phyloP scores from a whole-genome alignment of 805 yeast genomes.

The Lipomyces kockii region DNA sequence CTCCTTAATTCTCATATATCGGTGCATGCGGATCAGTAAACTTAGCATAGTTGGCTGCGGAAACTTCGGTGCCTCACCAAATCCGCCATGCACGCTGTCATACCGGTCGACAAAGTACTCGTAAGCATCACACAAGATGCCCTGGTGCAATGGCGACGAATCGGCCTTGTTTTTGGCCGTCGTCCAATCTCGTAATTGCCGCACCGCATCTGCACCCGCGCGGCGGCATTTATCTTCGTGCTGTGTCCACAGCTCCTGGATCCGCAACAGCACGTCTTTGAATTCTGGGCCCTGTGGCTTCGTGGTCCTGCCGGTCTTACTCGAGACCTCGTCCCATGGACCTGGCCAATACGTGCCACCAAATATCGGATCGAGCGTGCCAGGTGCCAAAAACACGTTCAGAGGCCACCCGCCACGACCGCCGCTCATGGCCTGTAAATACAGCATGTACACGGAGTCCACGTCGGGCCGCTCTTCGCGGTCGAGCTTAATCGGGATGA shows the following conservation, averaged over 20 bases:
- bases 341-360: constrained; percentile 50
- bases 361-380: constrained; percentile 44
- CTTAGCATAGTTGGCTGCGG: constrained; percentile 44
- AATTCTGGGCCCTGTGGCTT: constrained; percentile 38
- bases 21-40: constrained; percentile 35
- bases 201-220: constrained; percentile 40
- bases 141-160: constrained; percentile 20
- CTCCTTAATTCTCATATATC: constrained; percentile 20
- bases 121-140: constrained; percentile 35
- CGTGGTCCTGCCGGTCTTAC: constrained; percentile 23
- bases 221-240: constrained; percentile 41
- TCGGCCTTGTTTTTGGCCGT: constrained; percentile 25
- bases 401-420: constrained; percentile 50
- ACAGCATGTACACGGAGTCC: constrained; percentile 48
- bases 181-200: constrained; percentile 39
- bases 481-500: constrained; percentile 48
- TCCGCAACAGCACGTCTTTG: constrained; percentile 42
- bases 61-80: constrained; percentile 47
- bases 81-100: constrained; percentile 45
- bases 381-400: constrained; percentile 48
- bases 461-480: constrained; percentile 50
- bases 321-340: constrained; percentile 39
- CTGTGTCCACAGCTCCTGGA: constrained; percentile 43
- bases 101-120: constrained; percentile 40
- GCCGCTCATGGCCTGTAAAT: constrained; percentile 44